Percentiles rank a stretch among this genome's conserved stretches.
Evolutionary conservation across 2,329 filamentous ascomycete species (phyloP).

Genomic region (Canariomyces notabilis): DNA sequence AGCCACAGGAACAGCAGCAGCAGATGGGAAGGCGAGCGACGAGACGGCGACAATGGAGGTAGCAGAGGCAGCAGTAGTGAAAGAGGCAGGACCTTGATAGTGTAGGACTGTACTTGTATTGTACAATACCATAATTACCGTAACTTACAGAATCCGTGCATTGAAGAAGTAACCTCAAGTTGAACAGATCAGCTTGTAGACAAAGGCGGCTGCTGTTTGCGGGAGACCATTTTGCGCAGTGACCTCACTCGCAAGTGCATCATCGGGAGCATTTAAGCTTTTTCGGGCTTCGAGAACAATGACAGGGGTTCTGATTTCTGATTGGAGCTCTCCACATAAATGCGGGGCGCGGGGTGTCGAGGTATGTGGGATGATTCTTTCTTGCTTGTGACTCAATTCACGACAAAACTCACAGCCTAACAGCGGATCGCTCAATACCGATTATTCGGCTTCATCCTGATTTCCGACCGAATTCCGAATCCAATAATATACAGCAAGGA

Average conservation of each 20-base stretch:
- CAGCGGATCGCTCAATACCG: not conserved
- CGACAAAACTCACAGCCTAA: not conserved
- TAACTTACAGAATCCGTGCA: not conserved
- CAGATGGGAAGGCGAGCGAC: not conserved
- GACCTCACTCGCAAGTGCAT: too few species aligned
- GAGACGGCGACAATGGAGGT: not conserved
- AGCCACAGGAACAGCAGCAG: conserved; percentile 29
- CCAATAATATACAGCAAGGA: not conserved
- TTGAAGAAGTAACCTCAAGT: too few species aligned
- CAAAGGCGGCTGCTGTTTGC: too few species aligned
- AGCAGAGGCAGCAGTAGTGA: not conserved
- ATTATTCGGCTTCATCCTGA: not conserved
- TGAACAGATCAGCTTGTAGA: too few species aligned
- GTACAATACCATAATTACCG: not conserved
- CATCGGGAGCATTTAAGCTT: conserved; percentile 2
- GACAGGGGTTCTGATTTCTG: conserved; percentile 13
- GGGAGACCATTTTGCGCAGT: too few species aligned
- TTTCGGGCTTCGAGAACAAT: conserved; percentile 9
- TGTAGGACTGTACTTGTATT: not conserved
- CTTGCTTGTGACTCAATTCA: conserved; percentile 20
- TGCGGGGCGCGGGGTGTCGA: conserved; percentile 22
- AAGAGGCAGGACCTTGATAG: not conserved
- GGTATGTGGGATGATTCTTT: conserved; percentile 10
- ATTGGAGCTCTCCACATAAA: conserved; percentile 10
- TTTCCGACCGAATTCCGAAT: not conserved